Evolutionary conservation across 495 filamentous ascomycete species (phyloP).

Genomic region (Aspergillus funiculosus): DNA sequence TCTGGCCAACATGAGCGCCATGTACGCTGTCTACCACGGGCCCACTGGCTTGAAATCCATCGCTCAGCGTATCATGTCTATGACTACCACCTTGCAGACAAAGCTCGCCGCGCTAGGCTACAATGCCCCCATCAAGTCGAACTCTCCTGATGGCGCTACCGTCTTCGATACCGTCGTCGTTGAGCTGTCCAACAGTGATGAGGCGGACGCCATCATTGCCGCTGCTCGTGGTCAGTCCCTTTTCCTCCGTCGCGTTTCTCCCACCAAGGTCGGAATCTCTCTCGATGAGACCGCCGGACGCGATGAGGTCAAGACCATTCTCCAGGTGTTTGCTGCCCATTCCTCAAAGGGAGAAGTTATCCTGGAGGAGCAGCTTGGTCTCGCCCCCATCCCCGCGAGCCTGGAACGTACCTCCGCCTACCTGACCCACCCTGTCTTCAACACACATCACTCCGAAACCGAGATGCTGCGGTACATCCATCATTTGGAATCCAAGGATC

Average conservation of each 20-base stretch:
- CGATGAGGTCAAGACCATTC: slow-evolving; percentile 55
- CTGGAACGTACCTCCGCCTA: slow-evolving; percentile 71
- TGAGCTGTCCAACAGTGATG: slow-evolving; percentile 44
- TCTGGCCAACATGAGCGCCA: slow-evolving; percentile 93
- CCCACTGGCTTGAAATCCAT: slow-evolving; percentile 80
- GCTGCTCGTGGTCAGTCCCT: slow-evolving; percentile 49
- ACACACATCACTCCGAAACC: slow-evolving; percentile 93
- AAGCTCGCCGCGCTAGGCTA: slow-evolving; percentile 63
- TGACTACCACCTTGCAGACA: slow-evolving; percentile 63
- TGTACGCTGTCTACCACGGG: slow-evolving; percentile 98
- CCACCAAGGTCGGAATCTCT: slow-evolving; percentile 59
- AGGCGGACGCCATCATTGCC: slow-evolving; percentile 46
- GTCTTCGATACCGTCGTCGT: slow-evolving; percentile 82
- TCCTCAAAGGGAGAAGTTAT: slow-evolving; percentile 34
- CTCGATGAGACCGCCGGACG: slow-evolving; percentile 66
- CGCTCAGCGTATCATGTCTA: slow-evolving; percentile 67
- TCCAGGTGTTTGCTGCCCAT: slow-evolving; percentile 50
- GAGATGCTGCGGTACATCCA: slow-evolving; percentile 93
- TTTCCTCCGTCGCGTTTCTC: slow-evolving; percentile 59
- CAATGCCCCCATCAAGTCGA: slow-evolving; percentile 51
- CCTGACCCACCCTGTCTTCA: slow-evolving; percentile 93
- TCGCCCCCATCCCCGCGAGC: slow-evolving; percentile 48
- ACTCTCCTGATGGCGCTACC: slow-evolving; percentile 44
- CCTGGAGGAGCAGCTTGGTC: slow-evolving; percentile 41
- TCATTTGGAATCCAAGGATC: slow-evolving; percentile 90